These are phyloP conservation scores for Naegleria gruberi DNA, from an alignment of 208 protist species.

Conservation along the genomic window DNA sequence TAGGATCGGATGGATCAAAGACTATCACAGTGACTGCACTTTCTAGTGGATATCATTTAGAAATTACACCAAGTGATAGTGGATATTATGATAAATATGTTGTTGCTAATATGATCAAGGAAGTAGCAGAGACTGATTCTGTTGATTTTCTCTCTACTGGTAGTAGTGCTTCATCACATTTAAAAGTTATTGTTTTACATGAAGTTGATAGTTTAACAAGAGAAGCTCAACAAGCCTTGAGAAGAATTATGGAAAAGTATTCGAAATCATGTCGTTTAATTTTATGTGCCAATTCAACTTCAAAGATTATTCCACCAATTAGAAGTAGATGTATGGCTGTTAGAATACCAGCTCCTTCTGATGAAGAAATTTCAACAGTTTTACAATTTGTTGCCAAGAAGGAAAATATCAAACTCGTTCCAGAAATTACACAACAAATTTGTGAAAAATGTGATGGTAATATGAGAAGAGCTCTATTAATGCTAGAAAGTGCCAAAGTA, in stretches of 20 bases:
- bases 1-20: conserved; percentile 2
- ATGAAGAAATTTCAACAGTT: conserved; percentile 64
- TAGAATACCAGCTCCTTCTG: conserved; percentile 82
- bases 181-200: conserved; percentile 93
- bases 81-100: conserved; percentile 90
- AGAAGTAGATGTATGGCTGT: conserved; percentile 92
- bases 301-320: conserved; percentile 91
- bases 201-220: conserved; percentile 91
- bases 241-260: conserved; percentile 99
- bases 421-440: conserved; percentile 58
- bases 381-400: conserved; percentile 39
- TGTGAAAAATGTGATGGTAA: conserved; percentile 74
- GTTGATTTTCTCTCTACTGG: conserved; percentile 46
- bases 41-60: conserved; percentile 93
- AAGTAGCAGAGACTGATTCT: conserved; percentile 89
- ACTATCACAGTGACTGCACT: conserved; percentile 90
- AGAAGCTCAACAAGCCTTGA: conserved; percentile 95
- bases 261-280: conserved; percentile 91
- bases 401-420: conserved; percentile 48
- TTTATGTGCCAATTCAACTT: conserved; percentile 82
- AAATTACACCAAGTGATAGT: conserved; percentile 96
- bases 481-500: conserved; percentile 85
- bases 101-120: conserved; percentile 96
- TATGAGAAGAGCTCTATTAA: conserved; percentile 87
- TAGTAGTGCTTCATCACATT: conserved; percentile 30